These are phyloP conservation scores for Clitoria ternatea DNA, from an alignment of 306 rosid species.

Conservation along the genomic window DNA sequence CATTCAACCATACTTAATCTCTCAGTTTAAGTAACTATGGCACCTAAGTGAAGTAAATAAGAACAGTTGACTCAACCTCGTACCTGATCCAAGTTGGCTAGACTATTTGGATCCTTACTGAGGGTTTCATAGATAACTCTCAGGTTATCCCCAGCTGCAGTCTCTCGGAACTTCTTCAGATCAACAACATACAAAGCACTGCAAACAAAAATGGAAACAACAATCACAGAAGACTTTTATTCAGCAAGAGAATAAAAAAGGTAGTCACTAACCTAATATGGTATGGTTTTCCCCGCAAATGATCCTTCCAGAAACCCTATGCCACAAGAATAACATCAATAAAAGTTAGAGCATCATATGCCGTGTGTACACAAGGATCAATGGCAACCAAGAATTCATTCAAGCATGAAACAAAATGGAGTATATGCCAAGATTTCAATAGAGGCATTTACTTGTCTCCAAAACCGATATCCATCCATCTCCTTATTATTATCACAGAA, in stretches of 20 bases:
- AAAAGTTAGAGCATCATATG: slow-evolving; percentile 20
- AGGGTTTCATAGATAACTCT: slow-evolving; percentile 97
- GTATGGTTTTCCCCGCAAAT: slow-evolving; percentile 84
- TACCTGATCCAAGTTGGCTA: slow-evolving; percentile 95
- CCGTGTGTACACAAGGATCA: background rate
- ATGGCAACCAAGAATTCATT: slow-evolving; percentile 1
- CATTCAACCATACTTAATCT: background rate
- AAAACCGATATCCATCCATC: slow-evolving; percentile 98
- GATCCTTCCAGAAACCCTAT: slow-evolving; percentile 99
- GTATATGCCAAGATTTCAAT: too few species aligned
- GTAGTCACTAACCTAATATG: slow-evolving; percentile 70
- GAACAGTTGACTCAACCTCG: slow-evolving; percentile 18
- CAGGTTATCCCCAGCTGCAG: slow-evolving; percentile 99
- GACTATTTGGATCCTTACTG: slow-evolving; percentile 98
- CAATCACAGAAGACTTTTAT: slow-evolving; percentile 5
- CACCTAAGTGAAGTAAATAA: background rate
- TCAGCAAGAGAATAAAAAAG: slow-evolving; percentile 12
- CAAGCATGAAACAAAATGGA: background rate
- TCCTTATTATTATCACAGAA: slow-evolving; percentile 97
- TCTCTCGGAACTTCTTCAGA: slow-evolving; percentile 88
- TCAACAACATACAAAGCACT: slow-evolving; percentile 98
- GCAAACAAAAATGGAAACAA: slow-evolving; percentile 29
- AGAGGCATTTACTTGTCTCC: slow-evolving; percentile 82
- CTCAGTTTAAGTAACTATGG: slow-evolving; percentile 1
- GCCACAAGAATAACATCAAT: slow-evolving; percentile 26